Base-by-base conservation (phyloP, 768 basidiomycete species). In the Rubroboletus satanas region DNA sequence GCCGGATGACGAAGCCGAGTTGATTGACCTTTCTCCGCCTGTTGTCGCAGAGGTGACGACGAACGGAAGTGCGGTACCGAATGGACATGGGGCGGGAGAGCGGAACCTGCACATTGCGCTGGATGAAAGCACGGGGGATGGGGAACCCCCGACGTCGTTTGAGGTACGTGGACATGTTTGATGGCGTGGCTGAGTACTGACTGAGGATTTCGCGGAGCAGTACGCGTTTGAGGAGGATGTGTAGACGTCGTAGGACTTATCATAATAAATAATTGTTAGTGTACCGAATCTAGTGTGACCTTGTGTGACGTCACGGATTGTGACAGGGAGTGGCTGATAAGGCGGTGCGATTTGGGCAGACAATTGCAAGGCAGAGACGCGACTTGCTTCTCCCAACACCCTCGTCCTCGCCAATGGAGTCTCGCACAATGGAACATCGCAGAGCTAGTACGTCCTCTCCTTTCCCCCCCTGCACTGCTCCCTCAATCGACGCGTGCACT, bases 131-230 rank as follows among this genome's bases (percentile, higher is more conserved):
- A 80, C 79, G 17, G 81, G 85, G 9, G 91, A 94, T 64, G 85
- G 83, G 26, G 85, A 83, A 41, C 82, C 85, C 12, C 93, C 93
- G 65, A 80, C 79, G 63, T 69, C 88, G 26, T 96, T 96, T 63
- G 91, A 95, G 84, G 91, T 93, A 63, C 56, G 87, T 75, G 45
- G 2, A 7, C 2, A 23, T 5, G 15, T 0, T 14, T 39, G 39
- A n/a, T 11, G 28, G 45, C 42, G 15, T 5, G 39, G 53, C 29
- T 5, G 42, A 49, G 49, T 56, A 39, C 69, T 74, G 54, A 73
- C 56, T 1, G 38, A 48, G 48, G 0, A 42, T 26, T 37, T 17
- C 3, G 15, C 26, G 35, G 17, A n/a, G 26, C 60, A 91, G 90
- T 91, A 91, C 66, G 87, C 83, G 10, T 92, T 92, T 61, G 86